Evolutionary conservation across 148 eudicot genomes (phyloP).

Genomic region (Chenopodium formosanum): DNA sequence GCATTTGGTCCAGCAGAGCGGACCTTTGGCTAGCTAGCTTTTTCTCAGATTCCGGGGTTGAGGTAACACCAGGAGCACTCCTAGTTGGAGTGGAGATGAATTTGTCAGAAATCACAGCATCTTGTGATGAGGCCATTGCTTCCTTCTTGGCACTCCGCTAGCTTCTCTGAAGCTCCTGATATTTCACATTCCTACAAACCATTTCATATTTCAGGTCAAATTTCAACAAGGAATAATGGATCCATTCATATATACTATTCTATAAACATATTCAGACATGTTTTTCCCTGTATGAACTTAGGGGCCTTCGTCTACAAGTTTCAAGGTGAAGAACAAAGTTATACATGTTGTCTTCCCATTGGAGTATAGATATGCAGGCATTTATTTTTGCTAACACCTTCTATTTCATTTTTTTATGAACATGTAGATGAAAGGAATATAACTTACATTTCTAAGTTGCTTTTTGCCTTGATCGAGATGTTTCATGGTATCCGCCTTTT

Average conservation of each 20-base stretch:
- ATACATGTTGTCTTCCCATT: background rate
- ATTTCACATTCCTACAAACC: constrained; percentile 63
- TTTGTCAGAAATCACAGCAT: constrained; percentile 44
- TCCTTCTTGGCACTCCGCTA: constrained; percentile 95
- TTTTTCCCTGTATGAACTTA: background rate
- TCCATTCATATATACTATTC: too few relatives aligned
- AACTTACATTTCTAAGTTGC: constrained; percentile 66
- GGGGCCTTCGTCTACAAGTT: background rate
- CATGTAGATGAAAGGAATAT: background rate
- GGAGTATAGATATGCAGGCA: background rate
- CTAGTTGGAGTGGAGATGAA: constrained; percentile 36
- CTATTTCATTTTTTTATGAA: background rate
- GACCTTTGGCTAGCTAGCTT: constrained; percentile 31
- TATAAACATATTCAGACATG: background rate
- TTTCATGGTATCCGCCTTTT: constrained; percentile 30
- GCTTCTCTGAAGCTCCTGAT: constrained; percentile 74
- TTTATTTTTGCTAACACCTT: background rate
- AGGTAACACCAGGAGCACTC: background rate
- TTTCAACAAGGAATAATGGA: too few relatives aligned
- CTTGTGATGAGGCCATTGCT: constrained; percentile 58
- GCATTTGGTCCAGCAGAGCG: constrained; percentile 74
- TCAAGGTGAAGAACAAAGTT: background rate
- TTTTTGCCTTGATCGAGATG: constrained; percentile 36
- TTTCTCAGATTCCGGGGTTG: constrained; percentile 12
- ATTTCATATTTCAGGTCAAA: constrained; percentile 1